Conservation (phyloP, 768 basidiomycete genomes). For the Collybia mongolica region DNA sequence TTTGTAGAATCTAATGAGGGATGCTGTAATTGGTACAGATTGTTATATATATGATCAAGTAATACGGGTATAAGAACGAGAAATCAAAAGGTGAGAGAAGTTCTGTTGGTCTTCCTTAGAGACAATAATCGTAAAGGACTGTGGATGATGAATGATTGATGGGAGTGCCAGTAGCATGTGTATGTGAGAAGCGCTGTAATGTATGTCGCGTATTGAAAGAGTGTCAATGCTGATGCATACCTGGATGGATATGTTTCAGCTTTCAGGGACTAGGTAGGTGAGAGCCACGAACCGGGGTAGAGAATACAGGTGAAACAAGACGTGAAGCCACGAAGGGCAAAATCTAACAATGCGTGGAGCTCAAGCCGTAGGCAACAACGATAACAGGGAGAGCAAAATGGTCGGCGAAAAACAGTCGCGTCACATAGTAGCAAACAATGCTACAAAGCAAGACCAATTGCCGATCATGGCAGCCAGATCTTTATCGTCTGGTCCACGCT, state of each 20-base stretch:
- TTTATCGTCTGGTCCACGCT: constrained; percentile 68
- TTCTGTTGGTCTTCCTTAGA: too few relatives aligned
- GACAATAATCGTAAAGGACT: constrained; percentile 12
- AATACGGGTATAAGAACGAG: constrained; percentile 15
- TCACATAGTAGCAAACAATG: background rate
- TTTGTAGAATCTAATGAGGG: constrained; percentile 9
- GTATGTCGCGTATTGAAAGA: constrained; percentile 8
- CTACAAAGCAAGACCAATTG: constrained; percentile 1
- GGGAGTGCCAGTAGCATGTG: constrained; percentile 9
- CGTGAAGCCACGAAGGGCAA: constrained; percentile 3
- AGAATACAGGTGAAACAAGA: constrained; percentile 8
- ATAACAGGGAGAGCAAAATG: constrained; percentile 1
- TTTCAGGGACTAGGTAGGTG: background rate
- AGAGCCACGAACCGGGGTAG: constrained; percentile 9
- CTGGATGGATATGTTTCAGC: background rate
- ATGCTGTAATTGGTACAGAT: constrained; percentile 17
- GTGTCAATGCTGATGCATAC: constrained; percentile 11
- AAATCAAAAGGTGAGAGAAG: too few relatives aligned
- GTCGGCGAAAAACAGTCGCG: background rate
- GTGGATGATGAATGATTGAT: constrained; percentile 21
- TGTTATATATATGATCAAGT: constrained; percentile 18
- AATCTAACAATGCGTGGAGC: background rate
- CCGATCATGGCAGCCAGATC: constrained; percentile 56
- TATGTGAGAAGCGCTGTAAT: background rate
- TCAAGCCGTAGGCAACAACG: constrained; percentile 3